Evolutionary conservation across 2,329 filamentous ascomycete species (phyloP).

Genomic region (Lasiodiplodia sp.): DNA sequence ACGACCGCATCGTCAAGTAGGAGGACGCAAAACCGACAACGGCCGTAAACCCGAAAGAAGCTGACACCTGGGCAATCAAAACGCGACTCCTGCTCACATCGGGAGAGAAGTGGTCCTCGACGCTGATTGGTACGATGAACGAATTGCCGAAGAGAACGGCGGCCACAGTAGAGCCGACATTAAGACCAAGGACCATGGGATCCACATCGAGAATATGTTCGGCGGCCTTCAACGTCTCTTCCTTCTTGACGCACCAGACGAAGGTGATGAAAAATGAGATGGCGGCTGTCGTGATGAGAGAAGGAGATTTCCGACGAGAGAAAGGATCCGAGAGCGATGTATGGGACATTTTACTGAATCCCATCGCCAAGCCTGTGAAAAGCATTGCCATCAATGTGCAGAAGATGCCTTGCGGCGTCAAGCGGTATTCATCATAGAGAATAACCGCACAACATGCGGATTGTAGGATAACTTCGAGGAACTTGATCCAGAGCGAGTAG

Average conservation of each 20-base stretch:
- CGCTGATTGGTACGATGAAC: constrained; percentile 30
- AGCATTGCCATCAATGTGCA: constrained; percentile 13
- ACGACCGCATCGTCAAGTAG: constrained; percentile 30
- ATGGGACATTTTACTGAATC: neutral
- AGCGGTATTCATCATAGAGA: constrained; percentile 26
- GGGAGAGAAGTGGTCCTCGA: constrained; percentile 1
- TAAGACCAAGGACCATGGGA: constrained; percentile 26
- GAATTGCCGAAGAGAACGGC: constrained; percentile 32
- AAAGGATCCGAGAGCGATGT: neutral
- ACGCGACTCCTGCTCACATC: neutral
- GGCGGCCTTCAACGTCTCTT: constrained; percentile 6
- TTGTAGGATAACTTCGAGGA: constrained; percentile 34
- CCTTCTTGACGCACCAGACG: constrained; percentile 17
- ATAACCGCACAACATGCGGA: constrained; percentile 1
- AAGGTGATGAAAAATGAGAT: constrained; percentile 10
- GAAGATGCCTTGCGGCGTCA: constrained; percentile 8
- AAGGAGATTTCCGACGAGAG: neutral
- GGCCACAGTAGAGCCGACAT: constrained; percentile 26
- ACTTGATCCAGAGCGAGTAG: constrained; percentile 39
- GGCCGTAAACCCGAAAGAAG: constrained; percentile 28
- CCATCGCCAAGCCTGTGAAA: constrained; percentile 15
- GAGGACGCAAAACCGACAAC: constrained; percentile 29
- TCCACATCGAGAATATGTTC: constrained; percentile 30
- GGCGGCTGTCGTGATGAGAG: neutral
- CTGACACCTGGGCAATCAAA: constrained; percentile 15